phyloP scores from a whole-genome alignment of 306 rosid species.

The Sophora flavescens region DNA sequence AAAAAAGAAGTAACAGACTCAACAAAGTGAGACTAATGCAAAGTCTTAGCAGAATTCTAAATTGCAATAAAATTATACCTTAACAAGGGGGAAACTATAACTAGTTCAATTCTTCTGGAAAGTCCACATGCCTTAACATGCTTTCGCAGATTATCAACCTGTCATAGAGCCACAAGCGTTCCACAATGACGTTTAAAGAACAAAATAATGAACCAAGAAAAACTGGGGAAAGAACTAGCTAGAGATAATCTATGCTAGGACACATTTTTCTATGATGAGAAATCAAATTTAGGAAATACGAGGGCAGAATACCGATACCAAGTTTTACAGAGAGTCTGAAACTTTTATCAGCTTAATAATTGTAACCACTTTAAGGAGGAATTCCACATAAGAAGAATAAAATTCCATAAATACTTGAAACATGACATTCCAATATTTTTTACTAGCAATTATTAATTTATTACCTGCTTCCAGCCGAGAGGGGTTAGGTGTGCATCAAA shows the following conservation, averaged over 20 bases:
- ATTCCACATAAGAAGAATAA: neutral
- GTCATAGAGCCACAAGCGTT: conserved; percentile 35
- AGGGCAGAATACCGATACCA: conserved; percentile 15
- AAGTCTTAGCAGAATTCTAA: conserved; percentile 15
- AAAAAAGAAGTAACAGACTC: neutral
- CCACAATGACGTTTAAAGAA: conserved; percentile 16
- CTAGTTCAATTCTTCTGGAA: conserved; percentile 68
- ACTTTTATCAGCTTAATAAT: conserved; percentile 28
- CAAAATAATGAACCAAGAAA: conserved; percentile 6
- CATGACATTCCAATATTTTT: conserved; percentile 16
- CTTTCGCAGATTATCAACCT: conserved; percentile 78
- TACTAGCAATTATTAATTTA: conserved; percentile 5
- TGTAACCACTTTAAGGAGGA: conserved; percentile 21
- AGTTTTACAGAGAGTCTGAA: neutral
- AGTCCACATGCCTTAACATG: conserved; percentile 76
- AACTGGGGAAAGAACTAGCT: conserved; percentile 14
- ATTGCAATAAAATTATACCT: conserved; percentile 58
- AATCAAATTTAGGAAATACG: conserved; percentile 35
- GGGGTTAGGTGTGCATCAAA: conserved; percentile 84
- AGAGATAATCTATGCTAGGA: conserved; percentile 20
- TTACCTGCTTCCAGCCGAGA: conserved; percentile 95
- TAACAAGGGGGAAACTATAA: conserved; percentile 79
- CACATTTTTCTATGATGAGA: neutral
- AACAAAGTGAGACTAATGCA: conserved; percentile 23
- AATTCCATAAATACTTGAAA: conserved; percentile 8